Conservation (phyloP, 306 rosid species). For the Bauhinia variegata region DNA sequence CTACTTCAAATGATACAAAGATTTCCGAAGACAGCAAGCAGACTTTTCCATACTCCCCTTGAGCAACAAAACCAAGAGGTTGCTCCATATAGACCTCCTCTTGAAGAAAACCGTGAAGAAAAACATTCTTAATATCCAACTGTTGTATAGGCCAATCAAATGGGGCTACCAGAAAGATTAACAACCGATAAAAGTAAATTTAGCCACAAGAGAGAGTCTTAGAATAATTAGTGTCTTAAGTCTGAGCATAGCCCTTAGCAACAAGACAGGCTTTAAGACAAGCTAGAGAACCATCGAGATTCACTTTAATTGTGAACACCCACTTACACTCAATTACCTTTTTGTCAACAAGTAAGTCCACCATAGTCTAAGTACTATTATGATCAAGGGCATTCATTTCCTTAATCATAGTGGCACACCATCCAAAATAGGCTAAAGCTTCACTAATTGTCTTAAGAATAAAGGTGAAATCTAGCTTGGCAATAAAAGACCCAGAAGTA, state of each 20-base stretch:
- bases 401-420: neutral
- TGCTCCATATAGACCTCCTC: neutral
- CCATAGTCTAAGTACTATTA: neutral
- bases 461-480: neutral
- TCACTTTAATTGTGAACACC: neutral
- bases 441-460: neutral
- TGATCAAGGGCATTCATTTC: constrained; percentile 1
- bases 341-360: neutral
- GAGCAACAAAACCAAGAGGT: neutral
- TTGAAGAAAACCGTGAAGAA: neutral
- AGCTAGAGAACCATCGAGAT: neutral
- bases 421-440: neutral
- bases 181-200: neutral
- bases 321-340: neutral
- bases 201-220: neutral
- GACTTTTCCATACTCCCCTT: too few species aligned
- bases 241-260: neutral
- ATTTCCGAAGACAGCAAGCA: too few species aligned
- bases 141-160: neutral
- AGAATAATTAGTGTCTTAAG: neutral
- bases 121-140: neutral
- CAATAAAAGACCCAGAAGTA: neutral
- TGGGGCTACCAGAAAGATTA: neutral
- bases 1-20: too few species aligned
- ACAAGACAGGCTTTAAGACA: neutral